Evolutionary conservation across 345 rosid genomes (phyloP), one percentile per base, ranked within the genome.

Genomic region (Hirschfeldia incana): DNA sequence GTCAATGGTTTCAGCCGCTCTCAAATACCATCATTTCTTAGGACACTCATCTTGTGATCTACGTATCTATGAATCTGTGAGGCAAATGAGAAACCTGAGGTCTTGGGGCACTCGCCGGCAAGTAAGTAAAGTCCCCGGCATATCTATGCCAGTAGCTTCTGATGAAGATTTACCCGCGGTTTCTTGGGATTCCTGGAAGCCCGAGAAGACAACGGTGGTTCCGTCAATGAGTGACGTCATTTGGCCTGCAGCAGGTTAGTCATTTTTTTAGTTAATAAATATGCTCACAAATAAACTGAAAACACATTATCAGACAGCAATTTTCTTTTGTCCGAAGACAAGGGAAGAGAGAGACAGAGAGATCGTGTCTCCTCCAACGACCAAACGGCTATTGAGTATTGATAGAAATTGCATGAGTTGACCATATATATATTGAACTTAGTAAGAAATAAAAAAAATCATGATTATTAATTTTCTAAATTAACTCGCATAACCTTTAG

Each of bases 231-330:
- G 98, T 70, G 98, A 93, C 81, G 81, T 91, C 83, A 68, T 91
- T 65, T 93, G 98, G 98, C 98, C 98, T n/a, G 86, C 98, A 62
- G 93, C 96, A 77, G 98, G 94, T 60, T 60, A 60, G 36, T 29
- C 15, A 21, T 21, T 6, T 62, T 2, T 28, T 59, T 39, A 8
- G 8, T 27, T 29, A 0, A 5, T 28, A 60, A 60, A 28, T 27
- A 27, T 27, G 15, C 64, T 59, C 64, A 59, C 64, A 11, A 3
- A 28, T 29, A 29, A 28, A 29, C 12, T 61, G 36, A 59, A 5
- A 59, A 11, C 28, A 63, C 33, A 8, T 3, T 33, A 16, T 42
- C 5, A 58, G 72, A 30, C 61, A 68, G 29, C 55, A 69, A 70
- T 3, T 62, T 62, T 62, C 9, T 77, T 60, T 49, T 70, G 70